Conservation (phyloP, 176 grass and related monocot species). For the Carex scoparia region DNA sequence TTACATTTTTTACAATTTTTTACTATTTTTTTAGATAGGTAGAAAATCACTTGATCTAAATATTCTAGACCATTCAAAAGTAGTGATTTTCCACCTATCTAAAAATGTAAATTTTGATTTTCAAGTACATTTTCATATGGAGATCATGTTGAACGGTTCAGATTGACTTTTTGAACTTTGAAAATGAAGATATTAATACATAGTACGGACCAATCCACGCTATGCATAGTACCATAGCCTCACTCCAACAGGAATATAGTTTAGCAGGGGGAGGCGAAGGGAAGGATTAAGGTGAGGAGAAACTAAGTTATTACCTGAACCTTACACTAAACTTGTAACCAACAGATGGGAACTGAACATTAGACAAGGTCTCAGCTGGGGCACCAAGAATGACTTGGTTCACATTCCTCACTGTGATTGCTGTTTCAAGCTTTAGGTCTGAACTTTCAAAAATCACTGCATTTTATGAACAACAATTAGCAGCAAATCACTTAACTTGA, state of each 20-base stretch:
- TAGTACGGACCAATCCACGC: no score
- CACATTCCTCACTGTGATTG: conserved; percentile 54
- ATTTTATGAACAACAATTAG: conserved; percentile 11
- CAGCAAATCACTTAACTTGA: conserved; percentile 5
- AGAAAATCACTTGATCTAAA: no score
- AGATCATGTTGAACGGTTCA: no score
- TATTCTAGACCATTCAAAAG: no score
- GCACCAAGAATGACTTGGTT: conserved; percentile 61
- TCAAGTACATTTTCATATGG: no score
- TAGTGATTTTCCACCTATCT: no score
- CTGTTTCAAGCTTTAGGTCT: conserved; percentile 66
- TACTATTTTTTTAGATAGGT: no score
- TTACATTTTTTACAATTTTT: no score
- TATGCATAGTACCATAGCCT: no score
- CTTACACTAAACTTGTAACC: conserved; percentile 66
- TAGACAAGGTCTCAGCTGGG: conserved; percentile 54
- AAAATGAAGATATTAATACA: no score
- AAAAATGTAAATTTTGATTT: no score
- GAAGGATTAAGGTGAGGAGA: neutral
- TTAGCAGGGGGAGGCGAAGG: neutral
- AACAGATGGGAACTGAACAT: conserved; percentile 49
- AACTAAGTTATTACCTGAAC: conserved; percentile 49
- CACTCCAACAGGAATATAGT: conserved; percentile 6
- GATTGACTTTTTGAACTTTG: no score
- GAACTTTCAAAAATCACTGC: conserved; percentile 67